These are phyloP conservation scores for Colletotrichum limetticola DNA, from an alignment of 2,329 filamentous ascomycete species.

Conservation along the genomic window DNA sequence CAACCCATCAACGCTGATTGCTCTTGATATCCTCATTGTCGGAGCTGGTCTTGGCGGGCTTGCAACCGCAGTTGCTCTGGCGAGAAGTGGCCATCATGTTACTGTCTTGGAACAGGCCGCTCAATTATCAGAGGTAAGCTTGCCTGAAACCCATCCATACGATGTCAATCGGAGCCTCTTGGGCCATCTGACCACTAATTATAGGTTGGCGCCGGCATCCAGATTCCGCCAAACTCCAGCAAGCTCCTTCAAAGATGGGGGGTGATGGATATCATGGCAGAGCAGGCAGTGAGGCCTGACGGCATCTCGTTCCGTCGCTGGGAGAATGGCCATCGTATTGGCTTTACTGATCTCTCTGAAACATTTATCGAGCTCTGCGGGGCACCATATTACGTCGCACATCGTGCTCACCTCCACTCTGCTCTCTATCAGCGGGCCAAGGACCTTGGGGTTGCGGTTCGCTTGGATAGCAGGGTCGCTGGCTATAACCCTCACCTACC, in stretches of 20 bases:
- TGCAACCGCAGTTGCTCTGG: constrained; percentile 28
- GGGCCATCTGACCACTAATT: background rate
- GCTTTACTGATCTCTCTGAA: constrained; percentile 34
- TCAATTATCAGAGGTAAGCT: constrained; percentile 15
- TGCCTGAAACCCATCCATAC: background rate
- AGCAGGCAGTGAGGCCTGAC: constrained; percentile 36
- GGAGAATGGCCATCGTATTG: constrained; percentile 40
- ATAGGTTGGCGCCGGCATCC: constrained; percentile 37
- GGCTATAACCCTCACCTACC: constrained; percentile 38
- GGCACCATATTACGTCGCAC: constrained; percentile 47
- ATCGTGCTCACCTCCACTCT: constrained; percentile 48
- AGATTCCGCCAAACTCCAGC: constrained; percentile 36
- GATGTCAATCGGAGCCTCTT: background rate
- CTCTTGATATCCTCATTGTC: constrained; percentile 27
- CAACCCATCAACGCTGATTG: background rate
- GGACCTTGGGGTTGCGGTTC: constrained; percentile 40
- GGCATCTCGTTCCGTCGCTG: constrained; percentile 40
- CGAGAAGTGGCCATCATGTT: constrained; percentile 27
- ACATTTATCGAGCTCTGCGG: constrained; percentile 41
- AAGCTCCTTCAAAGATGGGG: constrained; percentile 37
- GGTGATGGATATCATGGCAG: constrained; percentile 38
- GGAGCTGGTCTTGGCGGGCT: constrained; percentile 35
- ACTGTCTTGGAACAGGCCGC: constrained; percentile 33
- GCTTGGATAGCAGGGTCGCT: constrained; percentile 39
- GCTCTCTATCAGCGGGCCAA: constrained; percentile 42